Base-by-base conservation (phyloP, 768 basidiomycete species). In the Serendipita vermifera region DNA sequence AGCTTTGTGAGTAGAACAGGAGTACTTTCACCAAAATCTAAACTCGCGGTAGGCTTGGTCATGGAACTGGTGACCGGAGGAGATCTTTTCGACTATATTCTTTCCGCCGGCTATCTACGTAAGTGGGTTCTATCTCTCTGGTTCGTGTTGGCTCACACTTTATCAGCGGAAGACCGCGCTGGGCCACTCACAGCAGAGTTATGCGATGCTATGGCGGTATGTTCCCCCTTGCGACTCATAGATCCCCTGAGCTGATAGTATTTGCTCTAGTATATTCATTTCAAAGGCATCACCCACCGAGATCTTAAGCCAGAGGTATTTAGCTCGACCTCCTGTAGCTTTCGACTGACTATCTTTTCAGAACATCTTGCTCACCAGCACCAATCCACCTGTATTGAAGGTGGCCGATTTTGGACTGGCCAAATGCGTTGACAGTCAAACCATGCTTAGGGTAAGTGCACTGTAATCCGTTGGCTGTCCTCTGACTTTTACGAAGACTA, bases 401-500 rank as follows among this genome's bases (percentile, higher is more conserved):
- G 83, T 97, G 14, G 93, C 94, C 2, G 94, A 97, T 68, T 99
- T 96, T 65, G 94, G 94, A 3, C 78, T 97, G 5, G 93, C 94
- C 1, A 99, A 98, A 66, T 80, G 85, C n/a, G 81, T 88, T 22
- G 82, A 88, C 60, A 82, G 80, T 60, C 65, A 79, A 61, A 89
- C 86, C 0, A 83, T 85, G 77, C 69, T 90, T 11, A 76, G 76
- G 61, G 88, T 89, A 60, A 14, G 80, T 67, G 26, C 53, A 3
- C 22, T 13, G 35, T 46, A 2, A 14, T 43, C 6, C 40, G 33
- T n/a, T 22, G 55, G 29, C 27, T 62, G 17, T 59, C 55, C 11
- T 6, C 36, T 57, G n/a, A 38, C 27, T 5, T 24, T 13, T 20
- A 13, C 24, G 56, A 14, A 87, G 80, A 94, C 93, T 0, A 89